Conservation (phyloP, 371 early-diverging fungal genomes). For the Circinella umbellata region DNA sequence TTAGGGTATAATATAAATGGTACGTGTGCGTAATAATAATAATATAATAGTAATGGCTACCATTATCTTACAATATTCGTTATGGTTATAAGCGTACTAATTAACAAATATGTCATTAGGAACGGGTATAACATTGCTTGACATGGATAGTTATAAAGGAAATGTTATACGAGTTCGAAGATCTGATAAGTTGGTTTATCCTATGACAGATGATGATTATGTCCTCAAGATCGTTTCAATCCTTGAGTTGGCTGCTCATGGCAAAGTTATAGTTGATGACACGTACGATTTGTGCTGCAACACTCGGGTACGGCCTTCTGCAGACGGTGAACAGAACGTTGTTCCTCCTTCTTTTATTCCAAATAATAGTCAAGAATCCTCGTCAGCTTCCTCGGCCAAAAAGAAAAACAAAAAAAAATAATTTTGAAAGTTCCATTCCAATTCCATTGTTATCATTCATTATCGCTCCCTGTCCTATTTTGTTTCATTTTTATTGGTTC, state of each 20-base stretch:
- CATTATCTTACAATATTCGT: too few relatives aligned
- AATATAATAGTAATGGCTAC: too few relatives aligned
- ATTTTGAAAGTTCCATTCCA: too few relatives aligned
- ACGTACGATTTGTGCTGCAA: background rate
- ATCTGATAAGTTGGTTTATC: background rate
- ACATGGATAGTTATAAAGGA: background rate
- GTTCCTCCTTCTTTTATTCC: background rate
- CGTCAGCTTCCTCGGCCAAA: too few relatives aligned
- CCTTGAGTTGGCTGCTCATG: background rate
- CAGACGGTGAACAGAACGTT: background rate
- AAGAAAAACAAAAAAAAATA: too few relatives aligned
- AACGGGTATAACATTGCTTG: background rate
- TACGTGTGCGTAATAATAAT: background rate
- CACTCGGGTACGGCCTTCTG: background rate
- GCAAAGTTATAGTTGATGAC: background rate
- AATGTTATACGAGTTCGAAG: background rate
- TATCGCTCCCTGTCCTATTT: too few relatives aligned
- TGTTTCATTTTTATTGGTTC: too few relatives aligned
- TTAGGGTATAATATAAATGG: background rate
- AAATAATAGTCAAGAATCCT: background rate
- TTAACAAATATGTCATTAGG: background rate
- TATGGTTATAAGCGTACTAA: too few relatives aligned
- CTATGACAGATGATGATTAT: background rate
- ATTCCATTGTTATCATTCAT: too few relatives aligned
- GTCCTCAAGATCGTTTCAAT: background rate